These are phyloP conservation scores for Tolypocladium ophioglossoides DNA, from an alignment of 2,329 filamentous ascomycete species.

Conservation along the genomic window DNA sequence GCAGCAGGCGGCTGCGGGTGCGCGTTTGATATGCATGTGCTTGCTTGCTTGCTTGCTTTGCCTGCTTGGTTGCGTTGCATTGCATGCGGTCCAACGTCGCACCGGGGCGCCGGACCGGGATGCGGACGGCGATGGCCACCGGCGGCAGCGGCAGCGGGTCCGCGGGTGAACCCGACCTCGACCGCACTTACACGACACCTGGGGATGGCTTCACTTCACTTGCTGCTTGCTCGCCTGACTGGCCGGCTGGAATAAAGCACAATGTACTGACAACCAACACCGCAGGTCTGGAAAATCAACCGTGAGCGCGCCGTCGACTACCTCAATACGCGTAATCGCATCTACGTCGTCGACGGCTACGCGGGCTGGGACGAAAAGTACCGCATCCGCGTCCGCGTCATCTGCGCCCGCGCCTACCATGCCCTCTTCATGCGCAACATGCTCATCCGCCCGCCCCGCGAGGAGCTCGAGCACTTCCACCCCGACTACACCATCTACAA, in stretches of 20 bases:
- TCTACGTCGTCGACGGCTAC: constrained; percentile 96
- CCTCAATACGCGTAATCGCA: constrained; percentile 95
- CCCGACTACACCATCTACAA: constrained; percentile 99
- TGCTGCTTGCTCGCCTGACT: constrained; percentile 6
- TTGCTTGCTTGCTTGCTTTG: background rate
- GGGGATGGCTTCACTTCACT: background rate
- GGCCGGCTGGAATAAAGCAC: background rate
- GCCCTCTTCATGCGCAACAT: constrained; percentile 99
- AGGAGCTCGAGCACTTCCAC: constrained; percentile 95
- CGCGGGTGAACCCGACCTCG: no score
- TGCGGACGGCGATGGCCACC: background rate
- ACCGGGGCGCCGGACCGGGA: background rate
- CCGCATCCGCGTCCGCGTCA: constrained; percentile 91
- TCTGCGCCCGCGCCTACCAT: constrained; percentile 98
- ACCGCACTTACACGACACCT: background rate
- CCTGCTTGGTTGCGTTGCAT: background rate
- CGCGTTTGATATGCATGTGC: background rate
- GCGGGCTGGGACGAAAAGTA: constrained; percentile 99
- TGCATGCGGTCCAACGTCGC: background rate
- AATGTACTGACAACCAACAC: background rate
- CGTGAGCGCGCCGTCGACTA: constrained; percentile 97
- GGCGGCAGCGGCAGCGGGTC: background rate
- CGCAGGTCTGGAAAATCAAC: constrained; percentile 98
- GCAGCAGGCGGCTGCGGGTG: background rate
- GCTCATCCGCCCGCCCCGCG: constrained; percentile 85